These are phyloP conservation scores for Lepidium sativum DNA, from an alignment of 345 rosid species.

Conservation along the genomic window DNA sequence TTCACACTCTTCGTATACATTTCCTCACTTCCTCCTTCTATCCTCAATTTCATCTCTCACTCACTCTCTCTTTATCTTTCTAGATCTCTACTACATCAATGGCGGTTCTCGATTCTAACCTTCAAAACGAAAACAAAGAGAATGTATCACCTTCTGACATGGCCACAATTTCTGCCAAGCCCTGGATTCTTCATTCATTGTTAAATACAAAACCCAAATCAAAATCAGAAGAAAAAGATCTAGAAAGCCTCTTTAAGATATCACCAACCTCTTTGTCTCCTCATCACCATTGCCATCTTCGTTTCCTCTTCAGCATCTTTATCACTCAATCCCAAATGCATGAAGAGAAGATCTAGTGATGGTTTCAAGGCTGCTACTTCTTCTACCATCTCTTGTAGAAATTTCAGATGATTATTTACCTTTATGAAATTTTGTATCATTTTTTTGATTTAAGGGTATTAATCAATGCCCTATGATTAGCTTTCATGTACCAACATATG, in stretches of 20 bases:
- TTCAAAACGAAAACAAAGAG: conserved; percentile 19
- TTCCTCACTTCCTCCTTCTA: not conserved
- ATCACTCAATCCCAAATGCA: conserved; percentile 23
- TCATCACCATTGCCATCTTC: conserved; percentile 5
- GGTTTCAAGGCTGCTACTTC: conserved; percentile 6
- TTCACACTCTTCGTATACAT: conserved; percentile 20
- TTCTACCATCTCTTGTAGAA: conserved; percentile 20
- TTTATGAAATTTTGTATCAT: not conserved
- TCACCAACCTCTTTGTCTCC: conserved; percentile 25
- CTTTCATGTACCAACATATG: conserved; percentile 1
- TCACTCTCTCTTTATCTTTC: too few relatives aligned
- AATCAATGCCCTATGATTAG: conserved; percentile 8
- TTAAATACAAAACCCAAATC: conserved; percentile 16
- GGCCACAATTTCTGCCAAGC: not conserved
- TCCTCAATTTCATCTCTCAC: conserved; percentile 4
- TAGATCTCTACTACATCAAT: conserved; percentile 1
- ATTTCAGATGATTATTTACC: conserved; percentile 13
- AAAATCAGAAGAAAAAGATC: conserved; percentile 14
- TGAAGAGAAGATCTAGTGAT: conserved; percentile 25
- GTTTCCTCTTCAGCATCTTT: not conserved
- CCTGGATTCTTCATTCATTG: conserved; percentile 1
- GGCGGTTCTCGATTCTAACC: conserved; percentile 3
- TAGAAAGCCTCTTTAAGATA: conserved; percentile 25
- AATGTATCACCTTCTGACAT: conserved; percentile 1
- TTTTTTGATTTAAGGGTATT: not conserved